A percentile compares a stretch with the other conserved stretches of the same genome.
Evolutionary conservation across 1,284 basidiomycete species (phyloP).

Genomic region (Moesziomyces aphidis): DNA sequence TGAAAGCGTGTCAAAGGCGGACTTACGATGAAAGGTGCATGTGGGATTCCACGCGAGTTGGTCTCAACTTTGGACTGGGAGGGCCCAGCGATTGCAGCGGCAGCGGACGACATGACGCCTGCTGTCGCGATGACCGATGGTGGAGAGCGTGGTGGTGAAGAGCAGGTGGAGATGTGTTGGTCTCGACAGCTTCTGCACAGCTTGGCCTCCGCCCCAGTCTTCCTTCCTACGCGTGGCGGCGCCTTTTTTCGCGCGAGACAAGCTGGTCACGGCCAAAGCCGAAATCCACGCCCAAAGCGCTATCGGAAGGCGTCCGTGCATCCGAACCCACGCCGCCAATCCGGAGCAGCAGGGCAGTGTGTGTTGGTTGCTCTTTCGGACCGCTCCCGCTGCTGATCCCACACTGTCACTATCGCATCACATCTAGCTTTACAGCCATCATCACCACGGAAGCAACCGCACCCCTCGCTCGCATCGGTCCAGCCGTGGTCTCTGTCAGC

Average conservation of each 20-base stretch:
- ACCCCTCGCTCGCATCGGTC: too few species aligned
- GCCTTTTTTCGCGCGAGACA: slow-evolving; percentile 7
- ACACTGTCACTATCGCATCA: not conserved
- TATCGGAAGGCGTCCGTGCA: slow-evolving; percentile 14
- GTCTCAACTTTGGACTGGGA: slow-evolving; percentile 44
- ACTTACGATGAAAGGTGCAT: slow-evolving; percentile 92
- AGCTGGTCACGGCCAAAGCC: slow-evolving; percentile 25
- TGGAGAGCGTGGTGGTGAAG: slow-evolving; percentile 2
- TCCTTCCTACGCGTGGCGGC: slow-evolving; percentile 3
- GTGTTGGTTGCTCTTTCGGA: not conserved
- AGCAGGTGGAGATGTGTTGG: slow-evolving; percentile 1
- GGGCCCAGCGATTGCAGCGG: slow-evolving; percentile 27
- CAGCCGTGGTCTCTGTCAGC: too few species aligned
- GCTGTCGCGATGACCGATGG: not conserved
- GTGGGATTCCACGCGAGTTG: slow-evolving; percentile 91
- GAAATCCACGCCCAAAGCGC: slow-evolving; percentile 3
- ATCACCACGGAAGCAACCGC: not conserved
- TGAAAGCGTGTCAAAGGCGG: not conserved
- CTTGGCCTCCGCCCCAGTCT: not conserved
- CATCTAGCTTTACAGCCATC: not conserved
- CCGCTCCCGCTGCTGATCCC: not conserved
- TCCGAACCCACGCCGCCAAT: slow-evolving; percentile 5
- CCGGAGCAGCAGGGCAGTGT: not conserved
- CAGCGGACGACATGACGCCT: slow-evolving; percentile 21
- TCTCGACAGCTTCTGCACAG: slow-evolving; percentile 8